A percentile compares a stretch with the other conserved stretches of the same genome.
These are phyloP conservation scores for Sutorius australiensis DNA, from an alignment of 768 basidiomycete genomes.

Conservation along the genomic window DNA sequence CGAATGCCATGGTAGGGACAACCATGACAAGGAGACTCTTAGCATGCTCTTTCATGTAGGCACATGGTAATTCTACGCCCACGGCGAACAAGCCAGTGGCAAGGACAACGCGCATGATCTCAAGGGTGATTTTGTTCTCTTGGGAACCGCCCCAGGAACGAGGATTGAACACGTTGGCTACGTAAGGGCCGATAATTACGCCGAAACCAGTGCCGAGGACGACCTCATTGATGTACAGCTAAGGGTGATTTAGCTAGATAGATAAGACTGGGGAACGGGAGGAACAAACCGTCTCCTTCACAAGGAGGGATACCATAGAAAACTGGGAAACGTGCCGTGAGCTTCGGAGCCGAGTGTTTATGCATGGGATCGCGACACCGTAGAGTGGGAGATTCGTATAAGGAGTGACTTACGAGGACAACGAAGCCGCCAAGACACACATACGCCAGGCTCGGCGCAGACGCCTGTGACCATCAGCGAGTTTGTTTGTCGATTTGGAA, in stretches of 20 bases:
- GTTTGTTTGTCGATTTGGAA: constrained; percentile 14
- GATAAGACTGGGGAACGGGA: background rate
- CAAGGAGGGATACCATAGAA: constrained; percentile 75
- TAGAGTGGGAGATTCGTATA: background rate
- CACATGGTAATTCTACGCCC: constrained; percentile 86
- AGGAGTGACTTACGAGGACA: constrained; percentile 36
- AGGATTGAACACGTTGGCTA: constrained; percentile 70
- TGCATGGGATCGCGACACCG: background rate
- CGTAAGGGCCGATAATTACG: constrained; percentile 65
- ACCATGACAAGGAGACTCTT: constrained; percentile 67
- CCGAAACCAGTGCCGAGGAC: constrained; percentile 78
- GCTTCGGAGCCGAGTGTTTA: background rate
- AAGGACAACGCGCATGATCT: constrained; percentile 84
- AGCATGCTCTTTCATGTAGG: constrained; percentile 79
- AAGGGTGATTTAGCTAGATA: background rate
- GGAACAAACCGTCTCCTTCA: constrained; percentile 68
- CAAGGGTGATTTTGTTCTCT: constrained; percentile 67
- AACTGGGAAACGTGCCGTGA: constrained; percentile 45
- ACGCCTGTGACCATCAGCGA: constrained; percentile 40
- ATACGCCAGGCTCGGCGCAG: constrained; percentile 53
- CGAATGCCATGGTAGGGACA: constrained; percentile 80
- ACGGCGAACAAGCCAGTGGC: constrained; percentile 92
- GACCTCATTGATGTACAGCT: constrained; percentile 92
- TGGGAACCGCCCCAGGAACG: constrained; percentile 64
- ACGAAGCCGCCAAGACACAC: constrained; percentile 59